Evolutionary conservation across 1,284 basidiomycete genomes (phyloP).

Genomic region (Mycena sp.): DNA sequence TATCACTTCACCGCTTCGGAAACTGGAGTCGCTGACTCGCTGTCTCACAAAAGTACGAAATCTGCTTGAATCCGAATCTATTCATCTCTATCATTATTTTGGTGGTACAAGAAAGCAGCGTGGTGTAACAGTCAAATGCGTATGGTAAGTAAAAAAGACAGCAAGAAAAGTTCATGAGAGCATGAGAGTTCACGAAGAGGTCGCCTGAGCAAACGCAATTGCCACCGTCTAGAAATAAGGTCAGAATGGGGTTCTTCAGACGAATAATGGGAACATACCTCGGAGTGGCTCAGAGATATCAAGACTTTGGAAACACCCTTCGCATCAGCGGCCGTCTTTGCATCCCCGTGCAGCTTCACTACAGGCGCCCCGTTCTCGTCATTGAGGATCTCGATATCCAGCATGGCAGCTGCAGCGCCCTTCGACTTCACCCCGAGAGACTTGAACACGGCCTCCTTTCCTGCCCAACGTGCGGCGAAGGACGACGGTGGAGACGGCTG

Average conservation of each 20-base stretch:
- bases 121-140: conserved; percentile 14
- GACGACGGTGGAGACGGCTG: conserved; percentile 91
- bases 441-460: conserved; percentile 99
- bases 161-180: not conserved
- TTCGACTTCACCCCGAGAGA: conserved; percentile 92
- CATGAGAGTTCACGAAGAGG: conserved; percentile 28
- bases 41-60: not conserved
- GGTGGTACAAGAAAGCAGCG: conserved; percentile 28
- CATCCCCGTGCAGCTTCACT: conserved; percentile 88
- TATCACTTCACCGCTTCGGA: not conserved
- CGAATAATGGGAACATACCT: conserved; percentile 60
- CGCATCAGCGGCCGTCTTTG: conserved; percentile 75
- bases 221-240: conserved; percentile 69
- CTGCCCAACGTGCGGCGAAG: conserved; percentile 96
- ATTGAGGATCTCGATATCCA: conserved; percentile 95
- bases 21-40: too few relatives aligned
- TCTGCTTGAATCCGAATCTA: conserved; percentile 25
- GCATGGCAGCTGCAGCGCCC: conserved; percentile 93
- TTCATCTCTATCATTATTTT: conserved; percentile 26
- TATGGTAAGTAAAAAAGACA: conserved; percentile 16
- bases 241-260: conserved; percentile 32
- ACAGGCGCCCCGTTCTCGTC: conserved; percentile 74
- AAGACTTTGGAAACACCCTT: conserved; percentile 84
- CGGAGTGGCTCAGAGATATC: conserved; percentile 93
- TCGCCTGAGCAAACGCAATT: conserved; percentile 84